Conservation (phyloP, 2,329 filamentous ascomycete genomes). For the Penicillium paneum region DNA sequence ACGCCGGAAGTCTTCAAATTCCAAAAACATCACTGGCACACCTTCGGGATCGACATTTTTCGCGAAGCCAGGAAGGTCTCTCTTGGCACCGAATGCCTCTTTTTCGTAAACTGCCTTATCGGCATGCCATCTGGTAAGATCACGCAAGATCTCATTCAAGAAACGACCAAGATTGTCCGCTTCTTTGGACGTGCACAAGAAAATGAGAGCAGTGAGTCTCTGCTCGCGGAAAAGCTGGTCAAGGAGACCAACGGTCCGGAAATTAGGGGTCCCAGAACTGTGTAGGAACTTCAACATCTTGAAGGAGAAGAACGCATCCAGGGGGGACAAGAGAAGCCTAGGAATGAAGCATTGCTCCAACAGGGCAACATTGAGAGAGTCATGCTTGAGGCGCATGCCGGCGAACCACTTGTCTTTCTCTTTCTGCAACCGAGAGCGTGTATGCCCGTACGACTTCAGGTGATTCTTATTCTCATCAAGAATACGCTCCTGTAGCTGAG, state of each 20-base stretch:
- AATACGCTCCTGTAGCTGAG: constrained; percentile 66
- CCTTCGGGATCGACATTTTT: constrained; percentile 67
- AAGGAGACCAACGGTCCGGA: constrained; percentile 79
- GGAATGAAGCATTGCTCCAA: constrained; percentile 93
- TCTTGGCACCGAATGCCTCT: constrained; percentile 68
- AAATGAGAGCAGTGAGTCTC: constrained; percentile 76
- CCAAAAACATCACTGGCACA: constrained; percentile 68
- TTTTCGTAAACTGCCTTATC: constrained; percentile 74
- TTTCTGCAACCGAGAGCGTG: constrained; percentile 66
- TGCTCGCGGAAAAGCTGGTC: constrained; percentile 82
- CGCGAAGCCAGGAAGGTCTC: constrained; percentile 73
- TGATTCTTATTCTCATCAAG: constrained; percentile 71
- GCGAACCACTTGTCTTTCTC: constrained; percentile 79
- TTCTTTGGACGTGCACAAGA: constrained; percentile 84
- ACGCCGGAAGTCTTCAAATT: constrained; percentile 82
- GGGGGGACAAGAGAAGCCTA: constrained; percentile 74
- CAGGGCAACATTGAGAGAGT: constrained; percentile 69
- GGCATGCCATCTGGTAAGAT: constrained; percentile 80
- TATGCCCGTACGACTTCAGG: constrained; percentile 63
- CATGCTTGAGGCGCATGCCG: constrained; percentile 60
- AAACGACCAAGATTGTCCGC: constrained; percentile 92
- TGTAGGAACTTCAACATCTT: constrained; percentile 85
- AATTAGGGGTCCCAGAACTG: constrained; percentile 76
- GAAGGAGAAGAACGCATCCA: constrained; percentile 86
- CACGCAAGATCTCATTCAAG: constrained; percentile 73